Base-by-base conservation (phyloP, 768 basidiomycete species). In the Arthromyces matolae region DNA sequence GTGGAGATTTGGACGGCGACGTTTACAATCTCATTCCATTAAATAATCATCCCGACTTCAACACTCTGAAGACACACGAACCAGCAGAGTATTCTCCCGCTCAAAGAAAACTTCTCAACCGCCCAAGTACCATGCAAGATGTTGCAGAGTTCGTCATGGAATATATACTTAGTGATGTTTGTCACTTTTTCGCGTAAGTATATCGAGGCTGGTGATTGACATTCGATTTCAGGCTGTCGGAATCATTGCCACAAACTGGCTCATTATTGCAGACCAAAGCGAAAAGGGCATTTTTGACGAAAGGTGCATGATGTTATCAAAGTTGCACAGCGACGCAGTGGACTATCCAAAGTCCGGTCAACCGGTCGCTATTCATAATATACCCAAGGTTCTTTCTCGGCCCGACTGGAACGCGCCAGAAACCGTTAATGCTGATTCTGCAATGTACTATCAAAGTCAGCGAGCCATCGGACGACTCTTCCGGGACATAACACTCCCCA, bases 381-480 rank as follows among this genome's bases (percentile, higher is more conserved):
- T 84, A 23, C 80, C 84, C 3, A 74, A 61, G 55, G 62, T 71
- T n/a, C 65, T 67, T 16, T 57, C 55, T 37, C 45, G 63, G 53
- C 84, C 84, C 8, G 84, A 86, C 59, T 86, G 84, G 83, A 70
- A 73, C 58, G 83, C 81, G 2, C 82, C 80, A 14, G 84, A 86
- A 62, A 81, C 75, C 0, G 60, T 74, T 14, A 64, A 66, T 13
- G 59, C 54, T 3, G 55, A 69, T 42, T 58, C 64, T 14, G 58
- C 33, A 0, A 61, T 66, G 25, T 81, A 71, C 60, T 88, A 88
- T 54, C 29, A 53, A 38, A 86, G 84, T 56, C 8, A 57, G 1
- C 62, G 70, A 20, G 80, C 80, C 1, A 79, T 89, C 32, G 86
- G 86, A 3, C 63, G 66, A 44, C 72, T 89, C 9, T 88, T 77